These are phyloP conservation scores for Cystofilobasidium macerans DNA, from an alignment of 768 basidiomycete genomes.

Conservation along the genomic window DNA sequence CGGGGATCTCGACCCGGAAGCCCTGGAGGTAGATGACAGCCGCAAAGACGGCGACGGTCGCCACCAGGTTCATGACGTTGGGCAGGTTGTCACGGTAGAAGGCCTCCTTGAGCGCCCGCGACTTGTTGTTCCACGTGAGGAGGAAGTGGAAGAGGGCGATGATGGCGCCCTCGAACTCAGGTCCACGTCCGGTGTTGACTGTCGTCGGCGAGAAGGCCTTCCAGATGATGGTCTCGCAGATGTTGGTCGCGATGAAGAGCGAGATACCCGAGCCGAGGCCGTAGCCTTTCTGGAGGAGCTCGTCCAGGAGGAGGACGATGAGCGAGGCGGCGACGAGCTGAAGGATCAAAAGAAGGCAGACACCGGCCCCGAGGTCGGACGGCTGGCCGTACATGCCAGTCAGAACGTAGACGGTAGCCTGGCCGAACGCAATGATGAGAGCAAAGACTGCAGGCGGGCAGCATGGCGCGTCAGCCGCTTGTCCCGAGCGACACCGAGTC, in stretches of 20 bases:
- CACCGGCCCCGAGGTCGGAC: slow-evolving; percentile 82
- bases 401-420: slow-evolving; percentile 91
- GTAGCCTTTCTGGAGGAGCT: slow-evolving; percentile 97
- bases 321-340: slow-evolving; percentile 87
- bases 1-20: slow-evolving; percentile 95
- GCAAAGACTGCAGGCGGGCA: slow-evolving; percentile 63
- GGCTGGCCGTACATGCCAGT: slow-evolving; percentile 95
- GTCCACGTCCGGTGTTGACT: slow-evolving; percentile 92
- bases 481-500: too few species aligned
- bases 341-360: slow-evolving; percentile 91
- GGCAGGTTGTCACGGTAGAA: slow-evolving; percentile 96
- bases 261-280: slow-evolving; percentile 98
- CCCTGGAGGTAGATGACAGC: slow-evolving; percentile 97
- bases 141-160: slow-evolving; percentile 93
- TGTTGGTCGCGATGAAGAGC: slow-evolving; percentile 98
- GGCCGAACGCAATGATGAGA: slow-evolving; percentile 88
- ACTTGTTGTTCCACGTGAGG: slow-evolving; percentile 98
- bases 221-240: slow-evolving; percentile 98
- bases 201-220: slow-evolving; percentile 98
- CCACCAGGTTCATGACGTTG: slow-evolving; percentile 94
- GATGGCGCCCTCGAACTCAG: slow-evolving; percentile 95
- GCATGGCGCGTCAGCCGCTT: neutral
- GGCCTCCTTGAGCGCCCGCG: slow-evolving; percentile 88
- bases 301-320: slow-evolving; percentile 95
- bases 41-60: slow-evolving; percentile 82